Evolutionary conservation across 2,329 filamentous ascomycete species (phyloP), one percentile per base, ranked within the genome.

Genomic region (Cyanodermella asteris): DNA sequence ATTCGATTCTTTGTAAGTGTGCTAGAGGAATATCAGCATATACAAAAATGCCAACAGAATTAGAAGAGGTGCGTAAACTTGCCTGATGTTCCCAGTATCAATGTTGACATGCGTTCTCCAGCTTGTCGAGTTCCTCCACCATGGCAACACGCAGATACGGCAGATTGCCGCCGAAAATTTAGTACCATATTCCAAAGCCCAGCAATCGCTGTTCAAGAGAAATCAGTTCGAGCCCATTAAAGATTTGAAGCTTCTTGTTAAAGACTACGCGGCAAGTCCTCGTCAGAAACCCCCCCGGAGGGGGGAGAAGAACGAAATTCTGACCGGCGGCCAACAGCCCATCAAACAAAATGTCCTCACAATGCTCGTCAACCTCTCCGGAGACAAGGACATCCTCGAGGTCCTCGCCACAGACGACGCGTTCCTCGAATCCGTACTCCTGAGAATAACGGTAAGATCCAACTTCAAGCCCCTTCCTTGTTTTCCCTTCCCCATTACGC

Each of bases 311-410:
- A 26, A 18, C 18, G 23, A 9, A 29, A 22, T 27, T 20, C 22
- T 31, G 24, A 20, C 17, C 9, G 26, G 19, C 22, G 12, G 25
- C 7, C 15, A 19, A 4, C 34, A 90, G 70, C 68, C 74, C 46
- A 91, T 93, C 32, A 76, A 84, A n/a, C 78, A 87, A 45, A 75
- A 91, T 66, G 82, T 76, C 18, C 53, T 93, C 36, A 90, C 71
- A 9, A 57, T 57, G 25, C 40, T 59, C 22, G 84, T 93, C 37
- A 70, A 97, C 32, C 65, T 94, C 39, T 93, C 91, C 45, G 56
- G 87, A 10, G 82, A 94, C 38, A 53, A 56, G 8, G 75, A 82
- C 26, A 58, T 94, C 3, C 54, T 91, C 20, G 62, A 76, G 34
- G 56, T 54, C 26, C 54, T 94, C 13, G 72, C 70, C 1, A 65